A percentile compares a stretch with the other conserved stretches of the same genome.
Evolutionary conservation across 2,329 filamentous ascomycete species (phyloP).

Genomic region (Plenodomus tracheiphilus): DNA sequence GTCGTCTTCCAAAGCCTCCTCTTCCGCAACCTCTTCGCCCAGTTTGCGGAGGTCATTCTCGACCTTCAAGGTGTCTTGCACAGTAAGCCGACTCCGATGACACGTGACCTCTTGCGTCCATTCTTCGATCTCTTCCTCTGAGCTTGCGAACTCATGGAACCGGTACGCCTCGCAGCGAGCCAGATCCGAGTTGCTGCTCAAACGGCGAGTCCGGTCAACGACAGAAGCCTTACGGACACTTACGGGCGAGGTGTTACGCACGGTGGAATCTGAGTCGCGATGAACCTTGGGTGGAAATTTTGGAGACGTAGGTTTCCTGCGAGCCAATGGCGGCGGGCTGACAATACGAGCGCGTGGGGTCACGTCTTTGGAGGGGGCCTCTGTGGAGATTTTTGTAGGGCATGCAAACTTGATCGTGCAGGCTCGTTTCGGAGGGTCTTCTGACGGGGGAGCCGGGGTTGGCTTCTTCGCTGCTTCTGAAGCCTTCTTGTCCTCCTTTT

Average conservation of each 20-base stretch:
- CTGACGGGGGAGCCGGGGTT: slow-evolving; percentile 16
- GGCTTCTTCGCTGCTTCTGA: slow-evolving; percentile 22
- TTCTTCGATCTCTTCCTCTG: slow-evolving; percentile 82
- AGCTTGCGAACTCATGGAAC: slow-evolving; percentile 93
- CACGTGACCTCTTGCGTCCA: slow-evolving; percentile 78
- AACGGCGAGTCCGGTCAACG: slow-evolving; percentile 37
- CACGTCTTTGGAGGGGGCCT: slow-evolving; percentile 37
- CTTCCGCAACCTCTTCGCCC: slow-evolving; percentile 80
- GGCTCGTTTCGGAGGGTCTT: slow-evolving; percentile 55
- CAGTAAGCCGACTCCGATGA: slow-evolving; percentile 73
- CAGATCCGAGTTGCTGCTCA: slow-evolving; percentile 46
- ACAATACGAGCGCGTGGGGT: slow-evolving; percentile 47
- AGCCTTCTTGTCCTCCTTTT: slow-evolving; percentile 52
- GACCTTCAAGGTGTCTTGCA: slow-evolving; percentile 86
- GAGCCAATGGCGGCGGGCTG: slow-evolving; percentile 48
- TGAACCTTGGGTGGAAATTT: slow-evolving; percentile 41
- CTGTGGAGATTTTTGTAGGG: slow-evolving; percentile 55
- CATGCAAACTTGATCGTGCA: slow-evolving; percentile 77
- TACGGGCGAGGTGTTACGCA: slow-evolving; percentile 53
- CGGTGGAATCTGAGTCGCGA: slow-evolving; percentile 55
- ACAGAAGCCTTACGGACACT: slow-evolving; percentile 45
- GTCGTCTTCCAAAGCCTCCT: slow-evolving; percentile 71
- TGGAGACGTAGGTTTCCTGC: slow-evolving; percentile 31
- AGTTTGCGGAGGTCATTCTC: slow-evolving; percentile 86
- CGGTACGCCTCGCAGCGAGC: slow-evolving; percentile 59